These are phyloP conservation scores for Hirschfeldia incana DNA, from an alignment of 345 rosid species.

Conservation along the genomic window DNA sequence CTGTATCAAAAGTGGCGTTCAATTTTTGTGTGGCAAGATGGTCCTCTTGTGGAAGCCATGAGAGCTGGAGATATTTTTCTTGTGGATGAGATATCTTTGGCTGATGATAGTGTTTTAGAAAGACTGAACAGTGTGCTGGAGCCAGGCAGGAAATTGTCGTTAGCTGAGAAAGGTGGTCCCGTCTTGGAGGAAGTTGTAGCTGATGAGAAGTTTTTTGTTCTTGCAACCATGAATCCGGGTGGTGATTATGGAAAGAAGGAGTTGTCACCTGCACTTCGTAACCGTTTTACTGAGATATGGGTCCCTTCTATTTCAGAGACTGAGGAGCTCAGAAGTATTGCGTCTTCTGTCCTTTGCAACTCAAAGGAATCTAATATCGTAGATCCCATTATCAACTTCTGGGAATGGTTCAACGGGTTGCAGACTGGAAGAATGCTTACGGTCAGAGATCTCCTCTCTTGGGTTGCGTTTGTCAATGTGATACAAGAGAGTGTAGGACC, in stretches of 20 bases:
- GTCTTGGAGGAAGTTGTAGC: constrained; percentile 74
- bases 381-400: constrained; percentile 69
- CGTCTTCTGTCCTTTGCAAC: constrained; percentile 49
- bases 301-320: constrained; percentile 71
- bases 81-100: constrained; percentile 94
- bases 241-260: constrained; percentile 99
- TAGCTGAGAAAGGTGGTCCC: constrained; percentile 96
- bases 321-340: constrained; percentile 75
- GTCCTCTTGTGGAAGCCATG: constrained; percentile 95
- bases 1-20: constrained; percentile 76
- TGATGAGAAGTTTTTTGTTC: constrained; percentile 65
- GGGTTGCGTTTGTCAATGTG: constrained; percentile 69
- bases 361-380: constrained; percentile 48
- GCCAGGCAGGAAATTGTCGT: constrained; percentile 82
- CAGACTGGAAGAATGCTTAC: constrained; percentile 78
- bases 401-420: constrained; percentile 85
- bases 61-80: constrained; percentile 81
- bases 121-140: constrained; percentile 93
- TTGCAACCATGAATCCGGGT: constrained; percentile 99
- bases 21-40: constrained; percentile 95
- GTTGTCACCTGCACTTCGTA: constrained; percentile 94
- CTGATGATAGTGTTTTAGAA: constrained; percentile 96
- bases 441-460: constrained; percentile 90
- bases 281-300: constrained; percentile 98
- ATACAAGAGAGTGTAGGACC: constrained; percentile 58